Base-by-base conservation (phyloP, 371 early-diverging fungal species). In the Mucor piriformis region DNA sequence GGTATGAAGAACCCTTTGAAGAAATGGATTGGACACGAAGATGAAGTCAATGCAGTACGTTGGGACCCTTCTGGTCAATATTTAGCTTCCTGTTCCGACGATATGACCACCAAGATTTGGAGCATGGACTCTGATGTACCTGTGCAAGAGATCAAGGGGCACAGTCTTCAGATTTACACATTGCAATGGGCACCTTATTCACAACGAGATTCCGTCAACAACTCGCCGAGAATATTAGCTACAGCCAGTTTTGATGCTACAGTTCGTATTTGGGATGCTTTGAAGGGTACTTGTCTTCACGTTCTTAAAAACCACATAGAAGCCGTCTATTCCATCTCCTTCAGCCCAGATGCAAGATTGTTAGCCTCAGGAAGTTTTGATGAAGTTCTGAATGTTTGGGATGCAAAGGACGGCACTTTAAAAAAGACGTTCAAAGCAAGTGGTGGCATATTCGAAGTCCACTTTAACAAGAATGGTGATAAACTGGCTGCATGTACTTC, bases 61-160 rank as follows among this genome's bases (percentile, higher is more conserved):
- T 96, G 95, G 95, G 93, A 94, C 57, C 90, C 92, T 0, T 77
- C 83, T 0, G 89, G 91, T 3, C 82, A 85, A 54, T 87, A 85
- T 44, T 82, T 98, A 6, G 97, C 97, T 3, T 93, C 95, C 0
- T 91, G 94, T 57, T 92, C 95, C 0, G 97, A 98, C 71, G 99
- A 99, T 69, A 81, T 79, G 60, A 92, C 95, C 0, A 88, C 93
- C 54, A 92, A 92, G 74, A 74, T 76, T 47, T 76, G 79, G 81
- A 76, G 73, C 21, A 48, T 70, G 40, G 52, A 58, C 23, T 73
- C 72, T 2, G 77, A 86, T 54, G 37, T 54, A 25, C 79, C 80
- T 16, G 55, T 82, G 7, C 83, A 85, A 57, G 84, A 80, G 32
- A 84, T 94, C 34, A 66, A 72, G 18, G 93, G 90, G 13, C 93